A percentile compares a stretch with the other conserved stretches of the same genome.
Conservation (phyloP, 2,329 filamentous ascomycete species). For the Sordariomycetes sp. region DNA sequence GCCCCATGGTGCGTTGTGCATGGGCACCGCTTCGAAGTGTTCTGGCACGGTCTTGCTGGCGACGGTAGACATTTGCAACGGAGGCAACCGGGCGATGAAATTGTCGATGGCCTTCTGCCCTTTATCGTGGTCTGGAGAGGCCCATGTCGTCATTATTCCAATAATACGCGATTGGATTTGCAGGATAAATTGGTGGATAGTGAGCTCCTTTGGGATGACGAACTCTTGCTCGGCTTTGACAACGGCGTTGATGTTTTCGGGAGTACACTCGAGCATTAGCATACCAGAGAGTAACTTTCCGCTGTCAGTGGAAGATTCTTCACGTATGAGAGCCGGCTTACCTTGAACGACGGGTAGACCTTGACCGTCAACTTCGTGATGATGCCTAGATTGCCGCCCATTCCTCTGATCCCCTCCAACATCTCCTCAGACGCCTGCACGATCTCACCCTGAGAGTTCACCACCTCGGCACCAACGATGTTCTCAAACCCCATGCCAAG, state of each 20-base stretch:
- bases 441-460: conserved; percentile 14
- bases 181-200: no score
- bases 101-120: conserved; percentile 1
- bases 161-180: no score
- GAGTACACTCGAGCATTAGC: background rate
- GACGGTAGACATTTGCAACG: background rate
- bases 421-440: conserved; percentile 16
- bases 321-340: background rate
- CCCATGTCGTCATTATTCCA: conserved; percentile 1
- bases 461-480: conserved; percentile 20
- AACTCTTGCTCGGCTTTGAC: no score
- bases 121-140: conserved; percentile 1
- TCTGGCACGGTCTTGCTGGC: background rate
- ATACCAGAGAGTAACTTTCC: background rate
- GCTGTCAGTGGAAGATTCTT: no score
- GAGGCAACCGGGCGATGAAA: background rate
- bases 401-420: conserved; percentile 16
- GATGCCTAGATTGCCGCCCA: conserved; percentile 15
- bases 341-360: conserved; percentile 9
- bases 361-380: conserved; percentile 16
- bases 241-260: background rate
- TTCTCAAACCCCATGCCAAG: conserved; percentile 26
- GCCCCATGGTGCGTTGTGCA: background rate
- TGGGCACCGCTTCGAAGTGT: background rate
- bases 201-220: no score